Percentiles rank a stretch among this genome's conserved stretches.
Conservation (phyloP, 2,329 filamentous ascomycete species). For the Neonectria coccinea region DNA sequence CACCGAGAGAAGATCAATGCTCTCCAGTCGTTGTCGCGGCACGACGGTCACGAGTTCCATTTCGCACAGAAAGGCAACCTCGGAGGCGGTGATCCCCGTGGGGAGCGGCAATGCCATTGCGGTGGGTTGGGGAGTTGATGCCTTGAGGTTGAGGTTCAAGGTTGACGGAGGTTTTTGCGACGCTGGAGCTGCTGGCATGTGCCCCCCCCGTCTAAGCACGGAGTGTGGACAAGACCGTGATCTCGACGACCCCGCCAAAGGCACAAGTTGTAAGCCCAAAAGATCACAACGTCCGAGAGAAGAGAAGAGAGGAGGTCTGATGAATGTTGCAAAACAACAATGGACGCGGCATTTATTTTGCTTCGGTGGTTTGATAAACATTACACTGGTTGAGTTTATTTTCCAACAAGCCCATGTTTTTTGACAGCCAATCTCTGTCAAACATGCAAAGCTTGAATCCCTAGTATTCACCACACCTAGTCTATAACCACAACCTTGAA, state of each 20-base stretch:
- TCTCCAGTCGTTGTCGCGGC: constrained; percentile 89
- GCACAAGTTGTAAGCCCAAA: background rate
- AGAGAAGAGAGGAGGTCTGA: too few species aligned
- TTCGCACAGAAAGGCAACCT: constrained; percentile 95
- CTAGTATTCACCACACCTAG: too few species aligned
- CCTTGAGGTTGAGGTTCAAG: constrained; percentile 18
- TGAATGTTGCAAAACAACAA: too few species aligned
- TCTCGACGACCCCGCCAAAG: background rate
- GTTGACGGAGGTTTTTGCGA: constrained; percentile 32
- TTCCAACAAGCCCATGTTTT: too few species aligned
- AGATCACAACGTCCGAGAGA: background rate
- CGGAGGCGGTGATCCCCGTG: constrained; percentile 78
- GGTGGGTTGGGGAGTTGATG: constrained; percentile 10
- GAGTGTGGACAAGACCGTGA: background rate
- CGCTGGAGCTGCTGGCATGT: constrained; percentile 19
- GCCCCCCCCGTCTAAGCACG: constrained; percentile 28
- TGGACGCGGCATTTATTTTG: too few species aligned
- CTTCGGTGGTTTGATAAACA: too few species aligned
- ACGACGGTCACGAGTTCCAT: constrained; percentile 97
- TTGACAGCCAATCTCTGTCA: too few species aligned
- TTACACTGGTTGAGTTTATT: too few species aligned
- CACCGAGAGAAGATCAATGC: constrained; percentile 86
- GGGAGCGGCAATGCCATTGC: constrained; percentile 64
- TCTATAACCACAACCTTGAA: background rate
- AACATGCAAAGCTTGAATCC: too few species aligned